These are phyloP conservation scores for Oehlia diaphana DNA, from an alignment of 192 early-diverging fungal species.

Conservation along the genomic window DNA sequence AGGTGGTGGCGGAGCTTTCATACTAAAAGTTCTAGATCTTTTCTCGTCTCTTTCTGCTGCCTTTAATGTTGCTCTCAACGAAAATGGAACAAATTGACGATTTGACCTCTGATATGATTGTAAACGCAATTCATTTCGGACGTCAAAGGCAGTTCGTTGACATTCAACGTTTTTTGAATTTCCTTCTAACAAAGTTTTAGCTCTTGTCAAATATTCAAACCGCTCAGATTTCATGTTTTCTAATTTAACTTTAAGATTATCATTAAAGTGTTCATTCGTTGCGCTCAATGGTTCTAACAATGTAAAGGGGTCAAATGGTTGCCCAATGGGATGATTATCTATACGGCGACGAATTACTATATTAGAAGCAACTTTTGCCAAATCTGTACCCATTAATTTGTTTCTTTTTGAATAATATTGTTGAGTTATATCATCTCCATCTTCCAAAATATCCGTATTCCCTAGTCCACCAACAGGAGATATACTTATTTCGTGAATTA, in stretches of 20 bases:
- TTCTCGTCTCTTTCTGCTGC: not conserved
- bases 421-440: not conserved
- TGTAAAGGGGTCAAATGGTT: not conserved
- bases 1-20: not conserved
- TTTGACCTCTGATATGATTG: not conserved
- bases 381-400: not conserved
- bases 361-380: not conserved
- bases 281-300: slow-evolving; percentile 5
- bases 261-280: not conserved
- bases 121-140: not conserved
- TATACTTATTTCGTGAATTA: not conserved
- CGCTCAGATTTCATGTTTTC: not conserved
- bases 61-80: not conserved
- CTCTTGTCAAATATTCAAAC: not conserved
- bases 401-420: not conserved
- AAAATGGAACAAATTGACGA: not conserved
- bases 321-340: not conserved
- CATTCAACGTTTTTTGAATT: not conserved
- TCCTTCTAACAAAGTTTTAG: not conserved
- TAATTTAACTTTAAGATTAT: not conserved
- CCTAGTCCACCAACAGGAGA: not conserved
- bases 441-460: not conserved
- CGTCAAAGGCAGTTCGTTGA: not conserved
- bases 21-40: not conserved
- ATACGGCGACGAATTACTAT: not conserved